A percentile compares a stretch with the other conserved stretches of the same genome.
Evolutionary conservation across 169 alveolate genomes (phyloP).

Genomic region (Babesia bigemina): DNA sequence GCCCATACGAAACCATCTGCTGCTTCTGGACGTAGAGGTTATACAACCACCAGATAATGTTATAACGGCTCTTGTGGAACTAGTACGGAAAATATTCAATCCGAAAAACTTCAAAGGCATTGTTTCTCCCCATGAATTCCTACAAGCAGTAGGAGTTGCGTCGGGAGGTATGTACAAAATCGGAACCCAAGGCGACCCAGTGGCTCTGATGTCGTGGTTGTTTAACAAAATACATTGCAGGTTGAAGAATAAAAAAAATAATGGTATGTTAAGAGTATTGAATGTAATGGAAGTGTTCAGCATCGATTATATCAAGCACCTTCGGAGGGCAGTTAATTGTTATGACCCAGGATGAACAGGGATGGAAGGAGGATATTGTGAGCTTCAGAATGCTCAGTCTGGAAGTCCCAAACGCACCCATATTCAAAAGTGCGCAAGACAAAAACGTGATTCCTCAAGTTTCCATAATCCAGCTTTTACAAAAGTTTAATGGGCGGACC

Average conservation of each 20-base stretch:
- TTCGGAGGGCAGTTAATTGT: slow-evolving; percentile 88
- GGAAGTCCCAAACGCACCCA: slow-evolving; percentile 89
- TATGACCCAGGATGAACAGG: slow-evolving; percentile 69
- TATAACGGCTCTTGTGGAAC: slow-evolving; percentile 88
- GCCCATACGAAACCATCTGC: slow-evolving; percentile 67
- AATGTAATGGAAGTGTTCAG: not conserved
- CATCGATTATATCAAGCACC: slow-evolving; percentile 74
- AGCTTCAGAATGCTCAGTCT: slow-evolving; percentile 73
- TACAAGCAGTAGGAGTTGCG: slow-evolving; percentile 85
- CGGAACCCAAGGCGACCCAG: slow-evolving; percentile 92
- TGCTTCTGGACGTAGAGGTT: slow-evolving; percentile 59
- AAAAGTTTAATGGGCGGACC: slow-evolving; percentile 94
- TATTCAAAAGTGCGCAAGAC: slow-evolving; percentile 91
- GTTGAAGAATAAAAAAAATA: slow-evolving; percentile 55
- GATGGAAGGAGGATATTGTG: slow-evolving; percentile 54
- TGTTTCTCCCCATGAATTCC: slow-evolving; percentile 96
- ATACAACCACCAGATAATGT: slow-evolving; percentile 84
- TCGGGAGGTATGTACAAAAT: slow-evolving; percentile 78
- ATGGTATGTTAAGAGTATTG: slow-evolving; percentile 14
- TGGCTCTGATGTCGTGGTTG: slow-evolving; percentile 91
- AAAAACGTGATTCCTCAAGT: slow-evolving; percentile 89
- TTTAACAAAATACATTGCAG: slow-evolving; percentile 79
- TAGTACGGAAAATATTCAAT: slow-evolving; percentile 94
- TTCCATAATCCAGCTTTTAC: slow-evolving; percentile 89
- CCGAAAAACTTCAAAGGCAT: slow-evolving; percentile 96